Evolutionary conservation across 495 filamentous ascomycete genomes (phyloP).

Genomic region (Neurospora sp.): DNA sequence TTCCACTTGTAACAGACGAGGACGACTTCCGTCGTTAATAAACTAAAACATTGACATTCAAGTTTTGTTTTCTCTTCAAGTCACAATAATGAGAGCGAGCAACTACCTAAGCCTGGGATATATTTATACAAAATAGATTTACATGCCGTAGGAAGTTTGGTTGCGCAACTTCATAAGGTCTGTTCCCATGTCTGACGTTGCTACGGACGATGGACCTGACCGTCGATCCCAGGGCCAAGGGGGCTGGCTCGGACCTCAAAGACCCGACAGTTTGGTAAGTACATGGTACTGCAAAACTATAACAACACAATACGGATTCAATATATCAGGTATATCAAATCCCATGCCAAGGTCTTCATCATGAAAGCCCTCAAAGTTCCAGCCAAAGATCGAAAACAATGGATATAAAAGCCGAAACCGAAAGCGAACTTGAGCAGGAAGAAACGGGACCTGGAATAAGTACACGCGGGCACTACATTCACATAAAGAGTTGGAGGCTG

Average conservation of each 20-base stretch:
- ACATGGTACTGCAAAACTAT: neutral
- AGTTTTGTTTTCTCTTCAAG: neutral
- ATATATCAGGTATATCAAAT: neutral
- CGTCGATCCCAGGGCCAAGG: neutral
- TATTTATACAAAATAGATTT: too few relatives aligned
- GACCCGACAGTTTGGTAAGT: neutral
- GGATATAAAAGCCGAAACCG: neutral
- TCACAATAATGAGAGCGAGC: neutral
- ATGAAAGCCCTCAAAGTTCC: neutral
- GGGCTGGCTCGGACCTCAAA: neutral
- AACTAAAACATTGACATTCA: neutral
- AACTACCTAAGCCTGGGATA: neutral
- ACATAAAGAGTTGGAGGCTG: neutral
- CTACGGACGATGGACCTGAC: neutral
- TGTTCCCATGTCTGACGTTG: neutral
- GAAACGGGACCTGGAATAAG: neutral
- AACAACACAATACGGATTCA: neutral
- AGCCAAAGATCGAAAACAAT: neutral
- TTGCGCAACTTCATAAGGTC: neutral
- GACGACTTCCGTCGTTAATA: neutral
- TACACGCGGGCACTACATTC: neutral
- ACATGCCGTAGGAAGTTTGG: neutral
- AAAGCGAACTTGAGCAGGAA: neutral
- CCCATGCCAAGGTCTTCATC: neutral
- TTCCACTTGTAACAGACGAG: neutral